Evolutionary conservation across 176 grass and related monocot species (phyloP).

Genomic region (Triticum aestivum): DNA sequence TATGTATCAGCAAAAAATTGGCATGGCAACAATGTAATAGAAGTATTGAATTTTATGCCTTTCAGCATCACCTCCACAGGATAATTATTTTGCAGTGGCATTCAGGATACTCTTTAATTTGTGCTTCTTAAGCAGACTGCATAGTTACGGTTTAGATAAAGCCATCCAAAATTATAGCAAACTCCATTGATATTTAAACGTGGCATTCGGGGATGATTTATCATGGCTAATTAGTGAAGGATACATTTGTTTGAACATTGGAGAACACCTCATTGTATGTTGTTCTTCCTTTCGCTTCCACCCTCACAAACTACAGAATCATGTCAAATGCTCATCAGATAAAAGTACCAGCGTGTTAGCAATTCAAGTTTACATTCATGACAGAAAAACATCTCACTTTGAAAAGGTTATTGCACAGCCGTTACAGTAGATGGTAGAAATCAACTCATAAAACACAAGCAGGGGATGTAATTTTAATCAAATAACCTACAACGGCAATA

Average conservation of each 20-base stretch:
- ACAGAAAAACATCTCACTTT: neutral
- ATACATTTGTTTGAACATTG: neutral
- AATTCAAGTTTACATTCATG: conserved; percentile 1
- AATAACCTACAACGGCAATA: too few species aligned
- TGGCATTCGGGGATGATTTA: neutral
- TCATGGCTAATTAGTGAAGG: neutral
- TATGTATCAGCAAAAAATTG: neutral
- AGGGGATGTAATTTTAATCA: too few species aligned
- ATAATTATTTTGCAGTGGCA: neutral
- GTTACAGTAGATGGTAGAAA: too few species aligned
- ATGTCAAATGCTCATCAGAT: conserved; percentile 20
- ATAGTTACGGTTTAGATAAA: conserved; percentile 3
- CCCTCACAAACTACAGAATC: conserved; percentile 78
- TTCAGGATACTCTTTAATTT: neutral
- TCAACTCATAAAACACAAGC: too few species aligned
- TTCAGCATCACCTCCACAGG: neutral
- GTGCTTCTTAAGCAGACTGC: neutral
- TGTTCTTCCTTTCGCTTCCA: conserved; percentile 85
- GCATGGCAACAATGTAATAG: neutral
- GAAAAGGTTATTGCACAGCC: too few species aligned
- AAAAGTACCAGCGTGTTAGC: conserved; percentile 6
- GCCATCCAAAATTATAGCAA: neutral
- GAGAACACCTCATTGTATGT: conserved; percentile 83
- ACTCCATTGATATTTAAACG: neutral
- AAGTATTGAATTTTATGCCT: neutral